These are phyloP conservation scores for Phytophthora brassicae DNA, from an alignment of 352 stramenopile genomes.

Conservation along the genomic window DNA sequence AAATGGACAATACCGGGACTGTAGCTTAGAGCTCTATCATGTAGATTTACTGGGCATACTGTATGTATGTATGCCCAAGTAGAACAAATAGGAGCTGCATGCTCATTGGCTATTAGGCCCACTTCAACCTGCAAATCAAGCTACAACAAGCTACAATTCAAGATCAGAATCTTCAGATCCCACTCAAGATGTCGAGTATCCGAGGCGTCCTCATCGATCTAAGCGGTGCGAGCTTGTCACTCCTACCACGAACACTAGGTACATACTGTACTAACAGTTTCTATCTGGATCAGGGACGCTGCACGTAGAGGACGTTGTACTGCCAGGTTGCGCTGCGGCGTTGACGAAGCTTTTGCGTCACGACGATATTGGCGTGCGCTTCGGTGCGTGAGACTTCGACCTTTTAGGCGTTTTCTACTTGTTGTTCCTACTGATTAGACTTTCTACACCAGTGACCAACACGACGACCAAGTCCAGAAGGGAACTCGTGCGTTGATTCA, in stretches of 20 bases:
- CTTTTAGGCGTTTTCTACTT: background rate
- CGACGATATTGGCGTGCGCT: conserved; percentile 42
- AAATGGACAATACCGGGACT: too few species aligned
- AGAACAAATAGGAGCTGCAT: too few species aligned
- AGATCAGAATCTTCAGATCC: background rate
- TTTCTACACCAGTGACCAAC: conserved; percentile 49
- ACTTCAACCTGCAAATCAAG: background rate
- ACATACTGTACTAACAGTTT: background rate
- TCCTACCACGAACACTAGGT: background rate
- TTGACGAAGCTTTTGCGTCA: conserved; percentile 38
- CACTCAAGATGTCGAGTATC: conserved; percentile 26
- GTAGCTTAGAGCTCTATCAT: too few species aligned
- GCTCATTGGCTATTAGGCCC: too few species aligned
- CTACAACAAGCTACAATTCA: background rate
- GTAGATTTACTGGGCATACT: too few species aligned
- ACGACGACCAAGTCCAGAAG: conserved; percentile 63
- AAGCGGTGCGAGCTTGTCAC: conserved; percentile 36
- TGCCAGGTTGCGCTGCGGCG: conserved; percentile 41
- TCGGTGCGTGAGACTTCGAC: conserved; percentile 29
- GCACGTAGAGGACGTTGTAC: conserved; percentile 49
- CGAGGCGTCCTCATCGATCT: conserved; percentile 55
- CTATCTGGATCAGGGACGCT: conserved; percentile 39
- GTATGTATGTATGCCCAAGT: too few species aligned
- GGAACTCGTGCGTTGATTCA: conserved; percentile 51
- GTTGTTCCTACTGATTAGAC: background rate